Conservation (phyloP, 345 rosid species). For the Syzygium aromaticum region DNA sequence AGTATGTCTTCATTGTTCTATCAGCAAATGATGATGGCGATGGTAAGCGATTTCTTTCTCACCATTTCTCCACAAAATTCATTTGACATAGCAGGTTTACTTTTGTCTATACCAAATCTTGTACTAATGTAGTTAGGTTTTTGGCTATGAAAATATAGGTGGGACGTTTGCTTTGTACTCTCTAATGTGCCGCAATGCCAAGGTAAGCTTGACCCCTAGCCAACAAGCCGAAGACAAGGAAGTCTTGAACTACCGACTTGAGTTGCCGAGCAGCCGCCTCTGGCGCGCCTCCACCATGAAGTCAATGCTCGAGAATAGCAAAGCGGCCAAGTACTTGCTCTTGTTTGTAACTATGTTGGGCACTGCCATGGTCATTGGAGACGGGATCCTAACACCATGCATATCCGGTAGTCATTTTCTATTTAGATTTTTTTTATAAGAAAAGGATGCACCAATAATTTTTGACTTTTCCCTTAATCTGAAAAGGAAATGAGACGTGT, state of each 20-base stretch:
- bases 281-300: conserved; percentile 9
- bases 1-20: conserved; percentile 13
- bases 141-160: not conserved
- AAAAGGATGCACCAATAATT: not conserved
- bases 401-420: conserved; percentile 8
- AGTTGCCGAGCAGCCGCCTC: not conserved
- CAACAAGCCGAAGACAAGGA: conserved; percentile 17
- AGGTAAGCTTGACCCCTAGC: conserved; percentile 11
- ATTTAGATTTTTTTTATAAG: not conserved
- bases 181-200: conserved; percentile 18
- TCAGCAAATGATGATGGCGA: conserved; percentile 24
- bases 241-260: conserved; percentile 7
- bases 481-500: not conserved
- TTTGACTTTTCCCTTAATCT: not conserved
- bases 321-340: conserved; percentile 5
- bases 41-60: conserved; percentile 1
- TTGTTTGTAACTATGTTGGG: conserved; percentile 14
- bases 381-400: conserved; percentile 23
- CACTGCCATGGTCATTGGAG: conserved; percentile 33
- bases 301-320: conserved; percentile 8
- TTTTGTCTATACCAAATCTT: not conserved
- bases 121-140: not conserved
- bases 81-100: not conserved
- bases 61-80: not conserved
- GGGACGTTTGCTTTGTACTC: conserved; percentile 28